Evolutionary conservation across 2,329 filamentous ascomycete species (phyloP), one percentile per base, ranked within the genome.

Genomic region (Xylariaceae sp.): DNA sequence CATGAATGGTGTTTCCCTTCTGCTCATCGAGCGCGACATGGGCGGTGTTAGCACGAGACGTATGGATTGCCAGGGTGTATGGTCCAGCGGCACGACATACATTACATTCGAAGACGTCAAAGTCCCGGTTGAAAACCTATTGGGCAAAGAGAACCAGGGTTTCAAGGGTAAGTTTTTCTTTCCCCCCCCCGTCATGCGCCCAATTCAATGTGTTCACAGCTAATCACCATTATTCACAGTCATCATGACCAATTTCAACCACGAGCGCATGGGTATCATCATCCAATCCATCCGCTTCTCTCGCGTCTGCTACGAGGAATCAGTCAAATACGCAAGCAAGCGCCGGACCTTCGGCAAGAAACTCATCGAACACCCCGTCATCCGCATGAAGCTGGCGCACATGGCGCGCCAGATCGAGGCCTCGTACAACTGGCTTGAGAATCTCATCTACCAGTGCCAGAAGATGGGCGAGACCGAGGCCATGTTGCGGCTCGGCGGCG

Each of bases 181-280:
- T 8, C 29, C n/a, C 4, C 1, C 3, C 29, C n/a, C 4, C 1
- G 19, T 41, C 6, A 34, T 4, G 3, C 5, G 12, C 29, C 0
- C 5, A 11, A 9, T 39, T 19, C 19, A 3, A n/a, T 9, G 8
- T 27, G 32, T 11, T 40, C 3, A 9, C 9, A 27, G 32, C 55
- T 58, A 32, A 60, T 41, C 8, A 60, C 40, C 8, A 44, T 67
- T 51, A 5, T 6, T 6, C 9, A 2, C 57, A 82, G 91, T 95
- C 70, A 92, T 99, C 79, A 97, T 97, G 92, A 96, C 90, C 71
- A 96, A 96, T 81, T 96, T 96, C 80, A 97, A 97, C 82, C 94
- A 97, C 80, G 94, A 99, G 77, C 89, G 94, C 60, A 91, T 99
- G 65, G 94, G 94, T 60, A 97, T 99, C 74, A 91, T 97, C 75